Evolutionary conservation across 352 stramenopile genomes (phyloP), one percentile per base, ranked within the genome.

Genomic region (Phytophthora crassamura): DNA sequence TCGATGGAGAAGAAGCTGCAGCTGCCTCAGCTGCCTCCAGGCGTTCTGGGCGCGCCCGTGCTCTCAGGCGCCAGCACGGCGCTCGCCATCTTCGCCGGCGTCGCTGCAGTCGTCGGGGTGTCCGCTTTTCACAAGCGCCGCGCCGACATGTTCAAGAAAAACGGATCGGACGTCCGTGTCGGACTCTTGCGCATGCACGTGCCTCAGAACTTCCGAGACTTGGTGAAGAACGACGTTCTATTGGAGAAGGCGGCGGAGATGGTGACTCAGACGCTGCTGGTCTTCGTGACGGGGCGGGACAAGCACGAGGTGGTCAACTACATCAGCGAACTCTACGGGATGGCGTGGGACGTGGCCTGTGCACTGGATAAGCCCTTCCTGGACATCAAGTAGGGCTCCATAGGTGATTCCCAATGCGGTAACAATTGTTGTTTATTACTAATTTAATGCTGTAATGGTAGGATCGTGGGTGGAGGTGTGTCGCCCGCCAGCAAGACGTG

Each of bases 171-270:
- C 22, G 54, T 91, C 22, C 74, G 67, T 10, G 77, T 90, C 10
- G 83, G 75, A 0, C 46, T 90, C 38, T 56, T 90, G 25, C 75
- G 78, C 14, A 63, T 93, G 38, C 60, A 79, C 42, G 79, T 90
- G 40, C 77, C 82, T 30, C 63, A 78, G 64, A 90, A 83, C 55
- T 85, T 88, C 40, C 82, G 75, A 1, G 77, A 83, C 51, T 40
- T 85, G 59, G 80, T 88, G 16, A 88, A 84, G 57, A 88, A 91
- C 55, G 71, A 94, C 68, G 82, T 94, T 53, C 62, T 93, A n/a
- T 25, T 94, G 20, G 83, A 91, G 48, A 90, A 89, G 59, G 52
- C 74, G 9, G 72, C 82, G 16, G 72, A 75, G 25, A 56, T 73
- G 7, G 82, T 89, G 25, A 59, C 73, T 9, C 54, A 81, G 11